Conservation (phyloP, 805 yeast species). For the Candida loeiensis region DNA sequence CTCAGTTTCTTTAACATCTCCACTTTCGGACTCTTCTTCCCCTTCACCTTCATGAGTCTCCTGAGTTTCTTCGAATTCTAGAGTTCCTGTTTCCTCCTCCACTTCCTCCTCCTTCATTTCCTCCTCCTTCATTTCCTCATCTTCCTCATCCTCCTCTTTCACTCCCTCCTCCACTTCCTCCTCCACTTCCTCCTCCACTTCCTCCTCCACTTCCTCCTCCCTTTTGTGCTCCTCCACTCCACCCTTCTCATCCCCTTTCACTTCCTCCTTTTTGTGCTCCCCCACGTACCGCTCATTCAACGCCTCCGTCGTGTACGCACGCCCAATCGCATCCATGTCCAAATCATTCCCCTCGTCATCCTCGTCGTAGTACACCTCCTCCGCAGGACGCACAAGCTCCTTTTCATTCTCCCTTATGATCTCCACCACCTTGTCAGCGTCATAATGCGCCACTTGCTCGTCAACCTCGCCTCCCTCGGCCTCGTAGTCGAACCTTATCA, state of each 20-base stretch:
- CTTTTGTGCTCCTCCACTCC: constrained; percentile 1
- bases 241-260: neutral
- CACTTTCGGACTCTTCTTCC: no score
- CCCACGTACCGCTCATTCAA: constrained; percentile 22
- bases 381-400: constrained; percentile 20
- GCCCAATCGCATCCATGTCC: constrained; percentile 28
- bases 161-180: constrained; percentile 2
- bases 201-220: constrained; percentile 5
- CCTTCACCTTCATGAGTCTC: constrained; percentile 7
- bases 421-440: constrained; percentile 8
- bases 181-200: constrained; percentile 9
- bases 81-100: constrained; percentile 10
- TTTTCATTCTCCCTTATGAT: constrained; percentile 13
- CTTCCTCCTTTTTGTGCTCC: constrained; percentile 19
- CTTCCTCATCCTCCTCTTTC: constrained; percentile 10
- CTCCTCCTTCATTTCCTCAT: neutral
- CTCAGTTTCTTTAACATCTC: neutral
- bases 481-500: constrained; percentile 33
- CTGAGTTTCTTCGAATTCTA: no score
- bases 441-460: constrained; percentile 10
- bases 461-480: constrained; percentile 23
- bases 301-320: constrained; percentile 27
- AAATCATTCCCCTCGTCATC: constrained; percentile 41
- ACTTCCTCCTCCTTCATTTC: constrained; percentile 7
- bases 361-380: constrained; percentile 34